Conservation (phyloP, 2,329 filamentous ascomycete genomes). For the Fusarium domesticum region DNA sequence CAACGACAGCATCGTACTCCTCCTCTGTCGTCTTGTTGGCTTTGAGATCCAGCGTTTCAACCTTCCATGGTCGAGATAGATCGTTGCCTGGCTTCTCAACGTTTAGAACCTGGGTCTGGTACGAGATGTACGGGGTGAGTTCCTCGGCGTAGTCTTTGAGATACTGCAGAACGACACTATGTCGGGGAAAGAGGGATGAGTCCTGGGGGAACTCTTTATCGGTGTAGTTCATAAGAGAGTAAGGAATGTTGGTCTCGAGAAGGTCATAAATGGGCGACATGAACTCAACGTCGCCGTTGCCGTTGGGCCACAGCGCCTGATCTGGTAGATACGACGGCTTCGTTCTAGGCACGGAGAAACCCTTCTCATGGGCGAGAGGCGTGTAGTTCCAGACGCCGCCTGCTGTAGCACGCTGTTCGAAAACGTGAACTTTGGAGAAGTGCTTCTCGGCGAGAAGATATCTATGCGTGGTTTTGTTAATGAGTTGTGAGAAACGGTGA, state of each 20-base stretch:
- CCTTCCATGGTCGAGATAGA: slow-evolving; percentile 39
- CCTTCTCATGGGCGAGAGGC: slow-evolving; percentile 22
- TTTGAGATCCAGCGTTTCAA: slow-evolving; percentile 36
- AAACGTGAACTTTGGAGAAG: slow-evolving; percentile 64
- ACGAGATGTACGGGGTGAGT: slow-evolving; percentile 54
- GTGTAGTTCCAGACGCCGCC: slow-evolving; percentile 75
- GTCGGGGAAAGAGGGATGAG: slow-evolving; percentile 63
- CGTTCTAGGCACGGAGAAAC: slow-evolving; percentile 32
- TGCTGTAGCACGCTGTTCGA: slow-evolving; percentile 63
- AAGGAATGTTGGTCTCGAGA: slow-evolving; percentile 74
- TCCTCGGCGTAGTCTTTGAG: slow-evolving; percentile 62
- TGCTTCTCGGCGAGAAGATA: slow-evolving; percentile 61
- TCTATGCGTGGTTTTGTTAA: slow-evolving; percentile 40
- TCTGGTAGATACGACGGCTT: slow-evolving; percentile 33
- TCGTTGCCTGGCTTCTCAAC: slow-evolving; percentile 25
- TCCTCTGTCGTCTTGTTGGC: slow-evolving; percentile 19
- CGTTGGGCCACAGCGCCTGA: slow-evolving; percentile 41
- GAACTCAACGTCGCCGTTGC: slow-evolving; percentile 45
- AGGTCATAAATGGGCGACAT: slow-evolving; percentile 69
- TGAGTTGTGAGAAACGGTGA: neutral
- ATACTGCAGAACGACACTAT: slow-evolving; percentile 62
- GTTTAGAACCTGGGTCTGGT: slow-evolving; percentile 60
- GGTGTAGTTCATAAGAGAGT: slow-evolving; percentile 66
- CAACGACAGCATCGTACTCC: slow-evolving; percentile 60
- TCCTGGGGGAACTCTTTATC: slow-evolving; percentile 57